A percentile compares a stretch with the other conserved stretches of the same genome.
These are phyloP conservation scores for Eucommia ulmoides DNA, from an alignment of 257 asterid genomes.

Conservation along the genomic window DNA sequence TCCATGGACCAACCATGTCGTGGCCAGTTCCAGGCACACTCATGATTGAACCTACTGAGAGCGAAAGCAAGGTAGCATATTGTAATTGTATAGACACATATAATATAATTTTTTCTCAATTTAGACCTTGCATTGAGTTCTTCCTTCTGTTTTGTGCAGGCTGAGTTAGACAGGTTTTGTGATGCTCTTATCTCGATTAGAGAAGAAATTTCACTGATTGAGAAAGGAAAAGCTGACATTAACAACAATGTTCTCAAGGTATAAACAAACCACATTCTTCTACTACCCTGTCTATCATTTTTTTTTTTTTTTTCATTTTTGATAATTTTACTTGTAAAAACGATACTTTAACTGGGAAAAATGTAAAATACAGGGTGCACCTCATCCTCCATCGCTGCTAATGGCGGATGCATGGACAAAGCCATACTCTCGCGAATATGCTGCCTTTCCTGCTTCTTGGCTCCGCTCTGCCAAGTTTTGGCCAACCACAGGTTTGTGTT, in stretches of 20 bases:
- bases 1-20: conserved; percentile 96
- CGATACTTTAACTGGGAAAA: too few species aligned
- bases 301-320: too few species aligned
- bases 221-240: conserved; percentile 73
- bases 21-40: conserved; percentile 99
- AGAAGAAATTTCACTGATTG: conserved; percentile 79
- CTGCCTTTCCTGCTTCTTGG: conserved; percentile 97
- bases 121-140: conserved; percentile 1
- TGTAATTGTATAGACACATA: too few species aligned
- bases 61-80: conserved; percentile 88
- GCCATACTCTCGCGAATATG: conserved; percentile 92
- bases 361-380: conserved; percentile 94
- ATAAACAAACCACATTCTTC: too few species aligned
- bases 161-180: conserved; percentile 90
- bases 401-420: conserved; percentile 96
- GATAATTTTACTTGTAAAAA: too few species aligned
- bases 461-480: conserved; percentile 92
- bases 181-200: conserved; percentile 87
- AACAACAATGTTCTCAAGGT: conserved; percentile 94
- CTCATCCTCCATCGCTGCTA: conserved; percentile 94
- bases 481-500: conserved; percentile 71
- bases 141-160: conserved; percentile 31
- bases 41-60: conserved; percentile 96
- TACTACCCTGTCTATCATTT: too few species aligned
- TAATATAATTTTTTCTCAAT: too few species aligned